A percentile compares a stretch with the other conserved stretches of the same genome.
Conservation (phyloP, 2,329 filamentous ascomycete species). For the Sphaerulina vaccinii region DNA sequence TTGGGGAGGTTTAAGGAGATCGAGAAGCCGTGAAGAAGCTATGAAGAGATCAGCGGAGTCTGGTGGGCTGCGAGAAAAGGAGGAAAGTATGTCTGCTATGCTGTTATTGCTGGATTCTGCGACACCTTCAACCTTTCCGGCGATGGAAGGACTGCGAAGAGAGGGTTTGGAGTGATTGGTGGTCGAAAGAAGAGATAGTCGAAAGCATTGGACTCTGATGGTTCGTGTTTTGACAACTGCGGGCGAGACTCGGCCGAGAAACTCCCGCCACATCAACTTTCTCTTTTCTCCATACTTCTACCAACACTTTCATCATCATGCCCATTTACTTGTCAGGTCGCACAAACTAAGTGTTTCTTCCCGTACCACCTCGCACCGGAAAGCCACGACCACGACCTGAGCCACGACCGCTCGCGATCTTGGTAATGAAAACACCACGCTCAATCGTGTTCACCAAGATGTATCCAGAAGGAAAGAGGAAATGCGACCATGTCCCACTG, state of each 20-base stretch:
- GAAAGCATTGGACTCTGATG: too few species aligned
- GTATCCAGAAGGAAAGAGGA: slow-evolving; percentile 48
- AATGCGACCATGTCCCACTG: slow-evolving; percentile 51
- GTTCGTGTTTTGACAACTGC: not conserved
- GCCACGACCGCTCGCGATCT: not conserved
- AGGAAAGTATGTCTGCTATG: too few species aligned
- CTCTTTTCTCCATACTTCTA: not conserved
- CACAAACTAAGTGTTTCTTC: not conserved
- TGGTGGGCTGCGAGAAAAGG: too few species aligned
- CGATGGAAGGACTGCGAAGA: too few species aligned
- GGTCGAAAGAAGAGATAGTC: too few species aligned
- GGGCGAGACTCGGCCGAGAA: not conserved
- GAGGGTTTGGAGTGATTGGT: too few species aligned
- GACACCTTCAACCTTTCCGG: too few species aligned
- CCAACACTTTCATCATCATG: not conserved
- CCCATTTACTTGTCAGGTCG: not conserved
- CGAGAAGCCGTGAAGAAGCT: not conserved
- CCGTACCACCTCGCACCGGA: not conserved
- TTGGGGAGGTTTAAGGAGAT: slow-evolving; percentile 1
- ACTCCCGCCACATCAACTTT: not conserved
- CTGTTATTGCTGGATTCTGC: too few species aligned
- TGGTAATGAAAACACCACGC: slow-evolving; percentile 38
- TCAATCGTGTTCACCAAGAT: slow-evolving; percentile 55
- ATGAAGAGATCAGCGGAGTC: too few species aligned
- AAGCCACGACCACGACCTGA: not conserved